These are phyloP conservation scores for Lasiodiplodia gonubiensis DNA, from an alignment of 2,329 filamentous ascomycete species.

Conservation along the genomic window DNA sequence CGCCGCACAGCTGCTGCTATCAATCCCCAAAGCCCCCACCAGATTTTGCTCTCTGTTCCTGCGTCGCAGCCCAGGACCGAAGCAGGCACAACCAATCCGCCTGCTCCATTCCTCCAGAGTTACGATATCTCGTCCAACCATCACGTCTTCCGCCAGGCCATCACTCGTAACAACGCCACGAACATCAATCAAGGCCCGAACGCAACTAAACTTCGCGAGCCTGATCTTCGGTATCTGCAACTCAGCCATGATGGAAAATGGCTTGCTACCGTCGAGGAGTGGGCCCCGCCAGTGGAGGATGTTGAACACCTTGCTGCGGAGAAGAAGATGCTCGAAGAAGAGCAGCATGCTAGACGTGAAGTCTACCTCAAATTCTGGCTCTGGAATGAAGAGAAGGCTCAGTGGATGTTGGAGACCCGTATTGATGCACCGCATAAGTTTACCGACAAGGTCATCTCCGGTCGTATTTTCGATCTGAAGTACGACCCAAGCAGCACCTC, in stretches of 20 bases:
- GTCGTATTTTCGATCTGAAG: constrained; percentile 72
- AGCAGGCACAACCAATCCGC: constrained; percentile 40
- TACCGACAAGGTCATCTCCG: constrained; percentile 56
- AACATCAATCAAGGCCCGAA: constrained; percentile 70
- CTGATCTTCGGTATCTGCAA: constrained; percentile 74
- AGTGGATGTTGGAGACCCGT: constrained; percentile 78
- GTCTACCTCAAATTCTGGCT: constrained; percentile 91
- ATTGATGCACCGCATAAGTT: constrained; percentile 78
- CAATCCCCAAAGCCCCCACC: constrained; percentile 48
- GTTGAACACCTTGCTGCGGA: constrained; percentile 61
- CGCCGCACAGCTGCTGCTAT: constrained; percentile 45
- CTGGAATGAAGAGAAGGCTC: constrained; percentile 60
- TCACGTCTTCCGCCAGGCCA: constrained; percentile 82
- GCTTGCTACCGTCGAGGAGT: constrained; percentile 91
- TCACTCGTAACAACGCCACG: constrained; percentile 86
- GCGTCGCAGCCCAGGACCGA: constrained; percentile 53
- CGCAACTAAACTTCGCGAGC: constrained; percentile 68
- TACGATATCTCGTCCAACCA: constrained; percentile 82
- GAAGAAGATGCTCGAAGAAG: constrained; percentile 44
- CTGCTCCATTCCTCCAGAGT: constrained; percentile 74
- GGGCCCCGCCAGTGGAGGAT: constrained; percentile 76
- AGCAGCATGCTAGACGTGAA: constrained; percentile 64
- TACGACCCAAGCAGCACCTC: constrained; percentile 71
- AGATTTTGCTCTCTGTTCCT: constrained; percentile 57
- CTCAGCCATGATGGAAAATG: constrained; percentile 83